Percentiles rank a stretch among this genome's conserved stretches.
Conservation (phyloP, 2,329 filamentous ascomycete genomes). For the Neopestalotiopsis rosae region DNA sequence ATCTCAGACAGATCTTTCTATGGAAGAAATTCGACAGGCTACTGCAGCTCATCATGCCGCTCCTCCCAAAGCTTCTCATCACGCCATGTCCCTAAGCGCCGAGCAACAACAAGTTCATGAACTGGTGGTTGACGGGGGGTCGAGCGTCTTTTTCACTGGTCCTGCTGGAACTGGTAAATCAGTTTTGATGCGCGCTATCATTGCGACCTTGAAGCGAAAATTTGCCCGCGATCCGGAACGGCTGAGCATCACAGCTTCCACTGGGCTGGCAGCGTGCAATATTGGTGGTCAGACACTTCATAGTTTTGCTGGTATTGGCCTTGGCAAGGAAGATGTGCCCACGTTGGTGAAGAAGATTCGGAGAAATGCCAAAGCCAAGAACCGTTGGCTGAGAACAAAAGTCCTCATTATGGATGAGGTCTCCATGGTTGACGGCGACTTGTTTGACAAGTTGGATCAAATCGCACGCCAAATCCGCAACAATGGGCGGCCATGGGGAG, state of each 20-base stretch:
- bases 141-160: constrained; percentile 97
- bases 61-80: constrained; percentile 44
- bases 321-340: constrained; percentile 86
- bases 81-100: constrained; percentile 75
- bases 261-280: constrained; percentile 93
- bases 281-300: constrained; percentile 95
- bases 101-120: constrained; percentile 87
- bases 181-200: constrained; percentile 91
- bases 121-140: constrained; percentile 77
- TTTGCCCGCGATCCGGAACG: constrained; percentile 78
- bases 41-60: constrained; percentile 38
- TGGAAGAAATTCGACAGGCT: constrained; percentile 53
- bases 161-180: constrained; percentile 98
- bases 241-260: constrained; percentile 93
- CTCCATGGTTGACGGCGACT: constrained; percentile 96
- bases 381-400: constrained; percentile 87
- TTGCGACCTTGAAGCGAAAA: constrained; percentile 78
- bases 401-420: constrained; percentile 92
- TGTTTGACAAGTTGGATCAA: constrained; percentile 94
- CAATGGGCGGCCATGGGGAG: constrained; percentile 91
- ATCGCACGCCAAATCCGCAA: constrained; percentile 87
- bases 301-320: constrained; percentile 92
- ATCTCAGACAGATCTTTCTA: constrained; percentile 44
- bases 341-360: constrained; percentile 90
- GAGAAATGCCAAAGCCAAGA: constrained; percentile 84